Evolutionary conservation across 441 rosid genomes (phyloP), one percentile per base, ranked within the genome.

Genomic region (Kokia cookei): DNA sequence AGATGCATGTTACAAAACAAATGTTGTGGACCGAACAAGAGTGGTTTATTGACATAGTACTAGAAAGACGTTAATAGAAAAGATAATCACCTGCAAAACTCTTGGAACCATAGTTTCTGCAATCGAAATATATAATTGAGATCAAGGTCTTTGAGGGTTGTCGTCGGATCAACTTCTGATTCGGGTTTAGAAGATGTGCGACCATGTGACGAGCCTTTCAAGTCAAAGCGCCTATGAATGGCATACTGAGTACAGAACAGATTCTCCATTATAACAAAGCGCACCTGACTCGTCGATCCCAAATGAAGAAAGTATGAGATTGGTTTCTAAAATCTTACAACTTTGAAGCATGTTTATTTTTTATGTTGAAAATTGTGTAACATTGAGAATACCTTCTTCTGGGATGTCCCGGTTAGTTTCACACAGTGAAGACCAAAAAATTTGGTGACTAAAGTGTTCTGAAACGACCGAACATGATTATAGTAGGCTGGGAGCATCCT

Each of bases 401-500:
- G 98, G 65, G 91, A 82, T 26, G 98, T 75, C 54, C 99, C 98
- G 0, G 91, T 87, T 75, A 90, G 77, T 78, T 85, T 93, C 26
- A 93, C 99, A 70, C 97, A 92, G 75, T 96, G 99, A 59, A 96
- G 93, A 71, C 99, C 99, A 35, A 76, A 96, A 76, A 89, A 93
- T 82, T 90, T 96, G 69, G 97, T 96, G 43, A 96, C 93, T 42
- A 93, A 78, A 27, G 99, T 96, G 87, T 91, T 86, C 80, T 90
- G 94, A 63, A 87, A 93, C 15, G 93, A 83, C 35, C 90, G 86
- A 9, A 96, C 97, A 84, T 96, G 99, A 77, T 89, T 92, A 81
- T 91, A 96, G 78, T 96, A 96, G 45, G 97, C 97, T 0, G 98
- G 95, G 45, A 96, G 90, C 99, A 96, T 96, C 88, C 99, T 87